Evolutionary conservation across 2,329 filamentous ascomycete genomes (phyloP), one percentile per base, ranked within the genome.

Genomic region (Fonsecaea pugnacius): DNA sequence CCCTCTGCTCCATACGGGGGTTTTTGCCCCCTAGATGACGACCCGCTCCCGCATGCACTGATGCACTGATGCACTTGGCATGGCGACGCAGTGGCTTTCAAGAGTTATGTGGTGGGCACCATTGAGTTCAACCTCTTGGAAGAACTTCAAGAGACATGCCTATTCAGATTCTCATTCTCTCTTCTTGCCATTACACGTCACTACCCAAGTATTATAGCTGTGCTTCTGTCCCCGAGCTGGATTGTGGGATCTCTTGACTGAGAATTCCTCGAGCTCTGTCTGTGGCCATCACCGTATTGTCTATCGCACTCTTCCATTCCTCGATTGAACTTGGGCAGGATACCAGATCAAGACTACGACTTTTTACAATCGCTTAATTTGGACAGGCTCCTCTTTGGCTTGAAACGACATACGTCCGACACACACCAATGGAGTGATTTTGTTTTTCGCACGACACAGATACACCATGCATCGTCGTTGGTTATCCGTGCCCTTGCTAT

Each of bases 181-280:
- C 16, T 30, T 38, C 14, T 38, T 59, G 33, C 46, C 46, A 59
- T 52, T 27, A 14, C 43, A 24, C 21, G 38, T 36, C 14, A 52
- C 33, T 48, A 35, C 30, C 24, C 4, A 40, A 24, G 7, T 61
- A n/a, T 50, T 56, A 52, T 40, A 21, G 33, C 33, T 56, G 59
- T 59, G 46, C 14, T 9, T 64, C 36, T 33, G 33, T 35, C 55
- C 6, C 40, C 33, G 46, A 40, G 55, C 48, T 21, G 36, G 36
- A 24, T 24, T 48, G 56, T 40, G 63, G 64, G 68, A 70, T 69
- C 68, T 71, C 69, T 71, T 71, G 43, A 67, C 46, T 71, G 69
- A 70, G 68, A 33, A 69, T 68, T 60, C 60, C 62, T 53, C 57
- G 27, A 32, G 58, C 54, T 40, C 58, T 50, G 30, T 35, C 18